Percentiles rank a stretch among this genome's conserved stretches.
phyloP scores from a whole-genome alignment of 1,284 basidiomycete species.

The Phellopilus nigrolimitatus region DNA sequence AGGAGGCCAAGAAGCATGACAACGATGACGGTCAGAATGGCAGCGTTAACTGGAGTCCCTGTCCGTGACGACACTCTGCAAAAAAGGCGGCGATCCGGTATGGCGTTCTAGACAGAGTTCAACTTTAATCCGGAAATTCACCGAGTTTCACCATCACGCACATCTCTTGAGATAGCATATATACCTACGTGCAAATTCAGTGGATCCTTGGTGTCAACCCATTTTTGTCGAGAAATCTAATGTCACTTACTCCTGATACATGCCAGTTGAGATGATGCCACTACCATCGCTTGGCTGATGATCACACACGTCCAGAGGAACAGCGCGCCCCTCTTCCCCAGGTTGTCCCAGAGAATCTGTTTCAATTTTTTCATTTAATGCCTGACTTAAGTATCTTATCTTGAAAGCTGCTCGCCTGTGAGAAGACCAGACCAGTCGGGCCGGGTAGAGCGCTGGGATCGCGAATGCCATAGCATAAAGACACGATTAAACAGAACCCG shows the following conservation, averaged over 20 bases:
- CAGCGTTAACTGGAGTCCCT: slow-evolving; percentile 23
- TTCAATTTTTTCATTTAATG: neutral
- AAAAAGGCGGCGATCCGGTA: slow-evolving; percentile 21
- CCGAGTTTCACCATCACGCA: too few relatives aligned
- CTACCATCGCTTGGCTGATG: slow-evolving; percentile 21
- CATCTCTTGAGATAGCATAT: slow-evolving; percentile 24
- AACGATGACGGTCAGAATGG: slow-evolving; percentile 22
- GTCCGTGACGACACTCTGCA: slow-evolving; percentile 21
- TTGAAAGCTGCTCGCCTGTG: slow-evolving; percentile 17
- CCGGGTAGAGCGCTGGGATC: slow-evolving; percentile 22
- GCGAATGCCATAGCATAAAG: slow-evolving; percentile 23
- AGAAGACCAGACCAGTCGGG: slow-evolving; percentile 22
- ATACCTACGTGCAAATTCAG: slow-evolving; percentile 16
- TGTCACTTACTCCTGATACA: slow-evolving; percentile 22
- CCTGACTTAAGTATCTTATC: neutral
- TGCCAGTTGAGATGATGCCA: slow-evolving; percentile 21
- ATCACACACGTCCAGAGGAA: slow-evolving; percentile 23
- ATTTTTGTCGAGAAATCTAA: neutral
- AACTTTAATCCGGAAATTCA: too few relatives aligned
- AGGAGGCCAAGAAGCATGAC: slow-evolving; percentile 25
- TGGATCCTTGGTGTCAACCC: neutral
- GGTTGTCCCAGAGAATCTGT: slow-evolving; percentile 24
- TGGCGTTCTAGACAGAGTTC: slow-evolving; percentile 16
- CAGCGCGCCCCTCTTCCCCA: slow-evolving; percentile 21
- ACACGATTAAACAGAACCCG: slow-evolving; percentile 16